A percentile compares a stretch with the other conserved stretches of the same genome.
These are phyloP conservation scores for Metschnikowia corniflorae DNA, from an alignment of 805 yeast genomes.

Conservation along the genomic window DNA sequence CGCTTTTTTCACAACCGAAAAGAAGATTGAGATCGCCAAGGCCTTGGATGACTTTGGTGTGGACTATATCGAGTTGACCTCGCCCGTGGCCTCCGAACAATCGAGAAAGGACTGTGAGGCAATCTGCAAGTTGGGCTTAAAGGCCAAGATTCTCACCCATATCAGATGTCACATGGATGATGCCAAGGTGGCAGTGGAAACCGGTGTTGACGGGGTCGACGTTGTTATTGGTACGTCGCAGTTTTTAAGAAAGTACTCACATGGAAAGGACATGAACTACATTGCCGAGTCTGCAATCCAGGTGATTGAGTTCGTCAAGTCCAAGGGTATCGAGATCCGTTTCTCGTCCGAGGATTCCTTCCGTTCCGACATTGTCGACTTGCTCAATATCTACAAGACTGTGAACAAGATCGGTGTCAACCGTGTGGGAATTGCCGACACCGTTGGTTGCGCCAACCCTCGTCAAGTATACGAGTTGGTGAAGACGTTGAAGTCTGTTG, in stretches of 20 bases:
- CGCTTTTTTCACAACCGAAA: slow-evolving; percentile 56
- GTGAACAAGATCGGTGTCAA: slow-evolving; percentile 60
- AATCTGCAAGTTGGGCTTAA: slow-evolving; percentile 55
- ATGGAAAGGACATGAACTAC: slow-evolving; percentile 60
- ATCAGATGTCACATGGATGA: slow-evolving; percentile 62
- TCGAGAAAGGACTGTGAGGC: slow-evolving; percentile 56
- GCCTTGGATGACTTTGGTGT: slow-evolving; percentile 61
- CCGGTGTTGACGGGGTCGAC: slow-evolving; percentile 62
- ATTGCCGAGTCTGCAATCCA: slow-evolving; percentile 55
- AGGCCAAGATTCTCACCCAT: slow-evolving; percentile 56
- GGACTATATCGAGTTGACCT: slow-evolving; percentile 57
- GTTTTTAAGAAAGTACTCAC: slow-evolving; percentile 53
- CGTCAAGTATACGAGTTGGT: slow-evolving; percentile 60
- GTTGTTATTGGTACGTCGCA: slow-evolving; percentile 60
- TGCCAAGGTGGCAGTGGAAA: slow-evolving; percentile 57
- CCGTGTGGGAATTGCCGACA: slow-evolving; percentile 62
- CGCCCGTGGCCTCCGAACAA: slow-evolving; percentile 59
- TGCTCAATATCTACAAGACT: slow-evolving; percentile 56
- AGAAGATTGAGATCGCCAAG: slow-evolving; percentile 55
- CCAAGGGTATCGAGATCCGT: slow-evolving; percentile 57
- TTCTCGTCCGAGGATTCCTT: slow-evolving; percentile 58
- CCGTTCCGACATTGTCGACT: slow-evolving; percentile 58
- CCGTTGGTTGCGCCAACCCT: slow-evolving; percentile 63
- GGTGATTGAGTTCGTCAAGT: slow-evolving; percentile 58
- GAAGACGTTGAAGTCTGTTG: slow-evolving; percentile 54